Evolutionary conservation across 176 grass and related monocot genomes (phyloP), one percentile per base, ranked within the genome.

Genomic region (Puccinellia tenuiflora): DNA sequence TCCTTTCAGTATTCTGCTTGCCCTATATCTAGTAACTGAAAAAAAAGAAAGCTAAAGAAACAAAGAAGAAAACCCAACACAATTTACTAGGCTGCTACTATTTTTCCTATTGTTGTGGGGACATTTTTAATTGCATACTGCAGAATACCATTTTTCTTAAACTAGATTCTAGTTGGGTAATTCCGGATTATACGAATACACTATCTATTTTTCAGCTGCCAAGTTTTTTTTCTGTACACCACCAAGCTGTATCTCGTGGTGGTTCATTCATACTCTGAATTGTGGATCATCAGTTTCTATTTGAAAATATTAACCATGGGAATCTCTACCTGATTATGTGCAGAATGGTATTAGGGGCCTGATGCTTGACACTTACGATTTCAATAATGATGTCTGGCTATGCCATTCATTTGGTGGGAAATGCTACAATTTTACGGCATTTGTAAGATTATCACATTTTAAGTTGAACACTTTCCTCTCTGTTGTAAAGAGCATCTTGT

Each of bases 331-430:
- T 85, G 21, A 56, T 40, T 85, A 50, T 77, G 40, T 87, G 88
- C 88, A 97, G 95, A 92, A 97, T 86, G 95, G 95, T 75, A 70
- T 97, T 15, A 90, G 95, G 55, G 95, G 95, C 8, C 80, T 97
- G 77, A 97, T 97, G 95, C 92, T 97, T 11, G 95, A 97, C 86
- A 94, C 93, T 79, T 97, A 94, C 33, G 92, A 97, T 75, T 97
- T 97, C 51, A 24, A 91, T 9, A 97, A 92, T 29, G 95, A 92
- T 77, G 86, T 97, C 54, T 97, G 95, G 92, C 51, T 97, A 48
- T 97, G 95, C 81, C 95, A 97, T 80, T 97, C 95, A 33, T 79
- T 75, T 66, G 28, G 66, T 7, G 95, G 92, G 61, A 52, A 57
- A 9, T 94, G 95, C 77, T 91, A 89, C 55, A 97, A 97, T 33